A percentile compares a stretch with the other conserved stretches of the same genome.
These are phyloP conservation scores for Emergomyces orientalis DNA, from an alignment of 2,329 filamentous ascomycete genomes.

Conservation along the genomic window DNA sequence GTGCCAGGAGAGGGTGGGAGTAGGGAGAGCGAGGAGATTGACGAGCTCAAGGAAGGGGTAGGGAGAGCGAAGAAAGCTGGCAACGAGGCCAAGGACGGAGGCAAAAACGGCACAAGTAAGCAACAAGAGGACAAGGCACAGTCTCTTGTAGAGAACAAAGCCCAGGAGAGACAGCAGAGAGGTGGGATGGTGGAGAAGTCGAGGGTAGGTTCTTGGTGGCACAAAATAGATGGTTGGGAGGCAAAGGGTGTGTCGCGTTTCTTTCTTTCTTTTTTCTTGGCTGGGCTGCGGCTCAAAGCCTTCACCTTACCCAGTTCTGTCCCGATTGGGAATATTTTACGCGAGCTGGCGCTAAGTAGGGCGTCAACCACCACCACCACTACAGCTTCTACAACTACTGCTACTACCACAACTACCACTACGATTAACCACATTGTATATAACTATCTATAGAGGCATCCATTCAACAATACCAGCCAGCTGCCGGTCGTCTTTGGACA, in stretches of 20 bases:
- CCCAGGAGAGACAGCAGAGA: slow-evolving; percentile 7
- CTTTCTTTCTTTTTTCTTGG: slow-evolving; percentile 6
- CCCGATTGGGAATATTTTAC: slow-evolving; percentile 3
- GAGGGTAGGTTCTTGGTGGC: slow-evolving; percentile 1
- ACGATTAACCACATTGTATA: neutral
- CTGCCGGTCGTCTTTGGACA: neutral
- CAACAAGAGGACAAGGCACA: slow-evolving; percentile 21
- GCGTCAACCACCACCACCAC: neutral
- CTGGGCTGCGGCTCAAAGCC: slow-evolving; percentile 3
- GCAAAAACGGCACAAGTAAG: slow-evolving; percentile 18
- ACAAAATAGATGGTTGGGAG: slow-evolving; percentile 16
- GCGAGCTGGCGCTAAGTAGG: slow-evolving; percentile 7
- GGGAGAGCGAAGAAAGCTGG: slow-evolving; percentile 15
- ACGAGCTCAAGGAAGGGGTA: slow-evolving; percentile 10
- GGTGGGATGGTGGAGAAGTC: neutral
- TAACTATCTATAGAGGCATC: neutral
- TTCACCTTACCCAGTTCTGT: neutral
- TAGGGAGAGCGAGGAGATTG: slow-evolving; percentile 4
- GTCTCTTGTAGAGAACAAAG: slow-evolving; percentile 20
- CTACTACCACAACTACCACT: neutral
- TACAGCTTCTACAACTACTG: neutral
- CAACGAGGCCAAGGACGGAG: slow-evolving; percentile 8
- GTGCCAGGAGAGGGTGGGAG: slow-evolving; percentile 14
- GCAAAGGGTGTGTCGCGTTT: slow-evolving; percentile 14
- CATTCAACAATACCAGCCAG: neutral